A percentile compares a stretch with the other conserved stretches of the same genome.
Evolutionary conservation across 2,329 filamentous ascomycete species (phyloP).

Genomic region (Teratosphaeria epicoccoides): DNA sequence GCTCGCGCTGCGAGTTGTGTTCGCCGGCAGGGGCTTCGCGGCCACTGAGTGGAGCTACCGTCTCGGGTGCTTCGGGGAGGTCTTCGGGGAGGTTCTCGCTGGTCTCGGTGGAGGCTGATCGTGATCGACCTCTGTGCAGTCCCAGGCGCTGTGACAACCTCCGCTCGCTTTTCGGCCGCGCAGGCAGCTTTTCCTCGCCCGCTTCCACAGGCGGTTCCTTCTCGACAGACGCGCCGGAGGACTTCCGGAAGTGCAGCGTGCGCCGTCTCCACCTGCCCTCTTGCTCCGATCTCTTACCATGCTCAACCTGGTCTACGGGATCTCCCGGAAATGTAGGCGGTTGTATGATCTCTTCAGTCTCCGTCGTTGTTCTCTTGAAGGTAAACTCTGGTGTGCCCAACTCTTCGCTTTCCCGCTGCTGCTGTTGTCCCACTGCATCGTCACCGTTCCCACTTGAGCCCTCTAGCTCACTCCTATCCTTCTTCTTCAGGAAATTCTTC

Average conservation of each 20-base stretch:
- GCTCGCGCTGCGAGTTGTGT: conserved; percentile 29
- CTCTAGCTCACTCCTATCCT: conserved; percentile 40
- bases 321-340: conserved; percentile 50
- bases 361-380: conserved; percentile 75
- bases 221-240: conserved; percentile 20
- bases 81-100: conserved; percentile 69
- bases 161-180: conserved; percentile 26
- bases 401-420: conserved; percentile 24
- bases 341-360: conserved; percentile 65
- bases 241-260: conserved; percentile 26
- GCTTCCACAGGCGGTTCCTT: conserved; percentile 9
- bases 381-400: conserved; percentile 54
- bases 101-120: conserved; percentile 43
- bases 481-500: conserved; percentile 52
- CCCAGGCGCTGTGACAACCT: conserved; percentile 62
- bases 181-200: conserved; percentile 10
- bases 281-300: conserved; percentile 13
- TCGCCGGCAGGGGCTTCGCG: conserved; percentile 25
- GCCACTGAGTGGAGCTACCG: conserved; percentile 36
- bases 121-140: conserved; percentile 47
- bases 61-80: conserved; percentile 72
- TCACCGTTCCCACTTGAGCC: neutral
- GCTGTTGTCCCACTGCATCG: conserved; percentile 10
- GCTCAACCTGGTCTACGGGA: conserved; percentile 3
- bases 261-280: conserved; percentile 14